A percentile compares a stretch with the other conserved stretches of the same genome.
These are phyloP conservation scores for Hypsizygus marmoreus DNA, from an alignment of 768 basidiomycete genomes.

Conservation along the genomic window DNA sequence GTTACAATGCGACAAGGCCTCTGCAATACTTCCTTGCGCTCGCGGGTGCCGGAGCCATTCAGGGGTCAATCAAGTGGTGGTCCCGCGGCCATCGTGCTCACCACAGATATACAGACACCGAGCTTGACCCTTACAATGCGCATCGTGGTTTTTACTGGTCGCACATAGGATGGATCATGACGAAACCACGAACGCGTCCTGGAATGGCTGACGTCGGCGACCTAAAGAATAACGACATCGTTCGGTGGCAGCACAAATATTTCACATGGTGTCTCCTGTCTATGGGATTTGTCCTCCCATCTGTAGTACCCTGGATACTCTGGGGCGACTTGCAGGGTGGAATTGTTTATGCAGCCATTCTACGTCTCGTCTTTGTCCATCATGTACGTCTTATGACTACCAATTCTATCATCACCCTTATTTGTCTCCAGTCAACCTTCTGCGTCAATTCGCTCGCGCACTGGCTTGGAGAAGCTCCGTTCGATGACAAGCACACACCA, in stretches of 20 bases:
- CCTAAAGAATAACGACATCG: slow-evolving; percentile 73
- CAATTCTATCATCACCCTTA: slow-evolving; percentile 8
- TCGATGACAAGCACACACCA: slow-evolving; percentile 94
- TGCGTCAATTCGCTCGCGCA: slow-evolving; percentile 97
- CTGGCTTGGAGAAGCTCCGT: slow-evolving; percentile 91
- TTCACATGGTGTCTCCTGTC: slow-evolving; percentile 70
- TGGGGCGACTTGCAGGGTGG: slow-evolving; percentile 92
- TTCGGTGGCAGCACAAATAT: slow-evolving; percentile 86
- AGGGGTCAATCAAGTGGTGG: slow-evolving; percentile 99
- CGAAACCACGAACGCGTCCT: slow-evolving; percentile 87
- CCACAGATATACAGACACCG: slow-evolving; percentile 96
- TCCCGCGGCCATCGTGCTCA: slow-evolving; percentile 96
- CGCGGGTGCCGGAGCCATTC: slow-evolving; percentile 88
- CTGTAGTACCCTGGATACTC: slow-evolving; percentile 69
- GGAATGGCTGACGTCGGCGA: slow-evolving; percentile 92
- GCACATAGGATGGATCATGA: slow-evolving; percentile 90
- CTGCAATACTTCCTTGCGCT: slow-evolving; percentile 85
- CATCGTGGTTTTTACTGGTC: slow-evolving; percentile 86
- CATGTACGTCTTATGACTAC: slow-evolving; percentile 56
- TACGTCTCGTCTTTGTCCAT: slow-evolving; percentile 82
- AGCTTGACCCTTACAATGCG: slow-evolving; percentile 94
- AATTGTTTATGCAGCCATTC: slow-evolving; percentile 80
- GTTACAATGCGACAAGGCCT: slow-evolving; percentile 88
- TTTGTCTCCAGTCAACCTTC: slow-evolving; percentile 88
- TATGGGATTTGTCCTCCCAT: slow-evolving; percentile 76